phyloP scores from a whole-genome alignment of 2,329 filamentous ascomycete species.

The Hymenoscyphus fructigenus region DNA sequence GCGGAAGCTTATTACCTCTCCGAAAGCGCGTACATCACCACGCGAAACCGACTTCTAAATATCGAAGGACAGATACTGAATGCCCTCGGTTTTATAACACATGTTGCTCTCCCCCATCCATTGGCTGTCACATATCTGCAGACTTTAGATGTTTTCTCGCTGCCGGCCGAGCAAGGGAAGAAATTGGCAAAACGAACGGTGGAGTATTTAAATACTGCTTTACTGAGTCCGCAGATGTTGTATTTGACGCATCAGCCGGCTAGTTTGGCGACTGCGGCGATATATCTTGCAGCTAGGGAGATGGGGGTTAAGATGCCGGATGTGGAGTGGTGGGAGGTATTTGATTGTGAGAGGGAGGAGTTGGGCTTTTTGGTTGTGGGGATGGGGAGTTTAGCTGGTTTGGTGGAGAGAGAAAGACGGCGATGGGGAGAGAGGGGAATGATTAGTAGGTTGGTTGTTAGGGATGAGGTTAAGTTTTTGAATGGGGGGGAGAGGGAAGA shows the following conservation, averaged over 20 bases:
- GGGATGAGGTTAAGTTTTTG: constrained; percentile 23
- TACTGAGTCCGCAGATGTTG: constrained; percentile 83
- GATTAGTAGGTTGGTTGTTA: constrained; percentile 28
- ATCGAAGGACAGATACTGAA: constrained; percentile 77
- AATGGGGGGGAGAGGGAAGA: constrained; percentile 21
- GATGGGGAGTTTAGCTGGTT: constrained; percentile 75
- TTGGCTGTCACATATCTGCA: constrained; percentile 92
- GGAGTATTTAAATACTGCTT: constrained; percentile 79
- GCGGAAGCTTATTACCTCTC: constrained; percentile 65
- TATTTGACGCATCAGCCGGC: constrained; percentile 92
- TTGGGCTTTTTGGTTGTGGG: constrained; percentile 89
- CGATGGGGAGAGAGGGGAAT: constrained; percentile 29
- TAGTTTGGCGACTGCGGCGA: constrained; percentile 79
- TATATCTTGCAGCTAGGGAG: constrained; percentile 86
- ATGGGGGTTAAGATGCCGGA: constrained; percentile 74
- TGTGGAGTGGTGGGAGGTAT: constrained; percentile 95
- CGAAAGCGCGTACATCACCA: constrained; percentile 68
- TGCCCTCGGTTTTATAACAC: constrained; percentile 76
- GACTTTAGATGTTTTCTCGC: constrained; percentile 68
- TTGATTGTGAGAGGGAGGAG: constrained; percentile 92
- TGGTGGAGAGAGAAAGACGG: constrained; percentile 25
- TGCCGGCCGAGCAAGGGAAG: constrained; percentile 36
- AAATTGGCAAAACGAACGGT: constrained; percentile 64
- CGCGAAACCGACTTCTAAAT: constrained; percentile 64
- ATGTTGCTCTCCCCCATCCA: constrained; percentile 81